These are phyloP conservation scores for Clohesyomyces aquaticus DNA, from an alignment of 495 filamentous ascomycete genomes.

Conservation along the genomic window DNA sequence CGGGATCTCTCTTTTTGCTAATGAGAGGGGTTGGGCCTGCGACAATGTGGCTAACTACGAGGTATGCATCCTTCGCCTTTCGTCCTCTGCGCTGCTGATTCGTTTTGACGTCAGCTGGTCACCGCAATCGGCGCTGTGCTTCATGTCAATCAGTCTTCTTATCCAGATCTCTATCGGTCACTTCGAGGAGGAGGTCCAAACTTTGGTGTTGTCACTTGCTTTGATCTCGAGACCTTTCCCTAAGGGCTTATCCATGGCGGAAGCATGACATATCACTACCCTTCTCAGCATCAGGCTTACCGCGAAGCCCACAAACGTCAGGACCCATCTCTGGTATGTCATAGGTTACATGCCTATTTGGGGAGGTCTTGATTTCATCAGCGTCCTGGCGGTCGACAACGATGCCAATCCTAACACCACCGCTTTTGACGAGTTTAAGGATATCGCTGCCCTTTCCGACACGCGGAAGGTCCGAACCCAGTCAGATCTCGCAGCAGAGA, in stretches of 20 bases:
- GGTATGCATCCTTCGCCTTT: constrained; percentile 7
- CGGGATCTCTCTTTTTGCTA: constrained; percentile 56
- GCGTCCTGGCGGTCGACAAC: constrained; percentile 38
- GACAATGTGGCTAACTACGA: constrained; percentile 59
- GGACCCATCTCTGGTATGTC: constrained; percentile 9
- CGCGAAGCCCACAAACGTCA: not conserved
- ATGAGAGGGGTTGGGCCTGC: constrained; percentile 54
- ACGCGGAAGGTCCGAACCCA: not conserved
- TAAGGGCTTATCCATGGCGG: constrained; percentile 12
- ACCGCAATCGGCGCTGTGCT: constrained; percentile 54
- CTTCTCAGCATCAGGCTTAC: too few species aligned
- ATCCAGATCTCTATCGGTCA: constrained; percentile 56
- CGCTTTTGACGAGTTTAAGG: constrained; percentile 1
- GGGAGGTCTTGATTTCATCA: not conserved
- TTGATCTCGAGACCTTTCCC: constrained; percentile 21
- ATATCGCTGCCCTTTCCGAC: not conserved
- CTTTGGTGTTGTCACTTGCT: constrained; percentile 27
- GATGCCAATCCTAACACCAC: constrained; percentile 41
- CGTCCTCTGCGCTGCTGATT: not conserved
- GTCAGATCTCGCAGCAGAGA: not conserved
- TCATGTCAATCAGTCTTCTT: constrained; percentile 46
- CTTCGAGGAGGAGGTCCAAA: constrained; percentile 50
- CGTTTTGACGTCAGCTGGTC: constrained; percentile 49
- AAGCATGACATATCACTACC: constrained; percentile 6
- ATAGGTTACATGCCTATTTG: not conserved